Evolutionary conservation across 2,329 filamentous ascomycete genomes (phyloP).

Genomic region (Xylaria sp.): DNA sequence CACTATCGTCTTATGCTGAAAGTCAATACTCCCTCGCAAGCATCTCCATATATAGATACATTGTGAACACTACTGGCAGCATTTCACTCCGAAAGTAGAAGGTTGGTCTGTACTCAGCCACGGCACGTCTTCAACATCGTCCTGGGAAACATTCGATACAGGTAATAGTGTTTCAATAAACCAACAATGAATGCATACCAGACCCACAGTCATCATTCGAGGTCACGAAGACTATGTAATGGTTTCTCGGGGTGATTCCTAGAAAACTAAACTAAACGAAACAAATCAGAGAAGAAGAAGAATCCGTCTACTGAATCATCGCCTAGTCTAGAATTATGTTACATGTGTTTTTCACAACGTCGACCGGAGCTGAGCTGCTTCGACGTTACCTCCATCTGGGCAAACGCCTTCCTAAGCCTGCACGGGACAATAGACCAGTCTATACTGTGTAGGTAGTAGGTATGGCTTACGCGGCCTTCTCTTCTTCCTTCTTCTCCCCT

Average conservation of each 20-base stretch:
- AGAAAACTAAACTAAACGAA: neutral
- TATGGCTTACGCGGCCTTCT: neutral
- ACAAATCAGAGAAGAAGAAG: neutral
- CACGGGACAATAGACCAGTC: constrained; percentile 29
- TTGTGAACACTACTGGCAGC: neutral
- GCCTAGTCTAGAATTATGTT: constrained; percentile 13
- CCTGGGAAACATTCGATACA: neutral
- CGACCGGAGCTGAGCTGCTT: constrained; percentile 7
- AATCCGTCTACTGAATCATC: constrained; percentile 1
- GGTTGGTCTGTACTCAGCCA: neutral
- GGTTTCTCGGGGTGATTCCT: neutral
- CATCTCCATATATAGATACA: constrained; percentile 3
- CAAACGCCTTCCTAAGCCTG: constrained; percentile 23
- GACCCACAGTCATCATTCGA: constrained; percentile 10
- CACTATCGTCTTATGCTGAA: neutral
- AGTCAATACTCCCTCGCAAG: constrained; percentile 20
- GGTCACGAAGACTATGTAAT: neutral
- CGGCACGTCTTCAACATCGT: neutral
- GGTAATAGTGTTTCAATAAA: constrained; percentile 2
- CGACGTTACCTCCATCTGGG: neutral
- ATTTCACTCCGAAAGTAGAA: neutral
- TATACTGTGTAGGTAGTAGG: constrained; percentile 26
- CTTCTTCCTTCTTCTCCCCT: neutral
- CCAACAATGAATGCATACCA: constrained; percentile 2
- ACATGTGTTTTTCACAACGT: constrained; percentile 6